phyloP scores from a whole-genome alignment of 768 basidiomycete genomes.

The Leucosporidium creatinivorum region DNA sequence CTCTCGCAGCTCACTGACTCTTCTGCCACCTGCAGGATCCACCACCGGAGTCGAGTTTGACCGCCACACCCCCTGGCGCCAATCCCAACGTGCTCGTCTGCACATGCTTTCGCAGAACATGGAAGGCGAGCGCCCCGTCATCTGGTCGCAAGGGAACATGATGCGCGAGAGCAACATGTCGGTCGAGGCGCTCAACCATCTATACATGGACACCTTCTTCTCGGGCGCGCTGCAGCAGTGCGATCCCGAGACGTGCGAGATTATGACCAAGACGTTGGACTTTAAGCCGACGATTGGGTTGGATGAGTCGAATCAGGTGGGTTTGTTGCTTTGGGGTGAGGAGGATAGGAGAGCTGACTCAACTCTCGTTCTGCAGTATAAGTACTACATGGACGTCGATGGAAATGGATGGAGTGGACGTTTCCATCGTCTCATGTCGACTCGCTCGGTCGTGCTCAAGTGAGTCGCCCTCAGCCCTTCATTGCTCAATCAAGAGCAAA shows the following conservation, averaged over 20 bases:
- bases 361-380: slow-evolving; percentile 68
- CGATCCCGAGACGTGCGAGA: slow-evolving; percentile 36
- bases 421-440: slow-evolving; percentile 58
- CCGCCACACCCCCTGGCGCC: slow-evolving; percentile 42
- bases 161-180: slow-evolving; percentile 27
- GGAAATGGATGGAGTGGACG: slow-evolving; percentile 71
- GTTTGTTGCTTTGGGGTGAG: not conserved
- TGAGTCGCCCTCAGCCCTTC: slow-evolving; percentile 59
- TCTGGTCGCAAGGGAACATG: slow-evolving; percentile 41
- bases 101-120: slow-evolving; percentile 41
- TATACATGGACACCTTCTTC: slow-evolving; percentile 37
- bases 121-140: slow-evolving; percentile 41
- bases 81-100: slow-evolving; percentile 42
- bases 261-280: slow-evolving; percentile 33
- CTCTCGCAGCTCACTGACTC: not conserved
- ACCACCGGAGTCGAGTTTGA: slow-evolving; percentile 45
- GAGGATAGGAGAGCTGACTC: not conserved
- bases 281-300: slow-evolving; percentile 36
- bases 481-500: no score
- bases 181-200: slow-evolving; percentile 29
- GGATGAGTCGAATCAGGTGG: slow-evolving; percentile 28
- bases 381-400: slow-evolving; percentile 84
- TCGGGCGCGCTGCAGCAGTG: slow-evolving; percentile 36
- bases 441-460: slow-evolving; percentile 79
- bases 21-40: slow-evolving; percentile 21